phyloP scores from a whole-genome alignment of 192 early-diverging fungal species.

The Podila verticillata region DNA sequence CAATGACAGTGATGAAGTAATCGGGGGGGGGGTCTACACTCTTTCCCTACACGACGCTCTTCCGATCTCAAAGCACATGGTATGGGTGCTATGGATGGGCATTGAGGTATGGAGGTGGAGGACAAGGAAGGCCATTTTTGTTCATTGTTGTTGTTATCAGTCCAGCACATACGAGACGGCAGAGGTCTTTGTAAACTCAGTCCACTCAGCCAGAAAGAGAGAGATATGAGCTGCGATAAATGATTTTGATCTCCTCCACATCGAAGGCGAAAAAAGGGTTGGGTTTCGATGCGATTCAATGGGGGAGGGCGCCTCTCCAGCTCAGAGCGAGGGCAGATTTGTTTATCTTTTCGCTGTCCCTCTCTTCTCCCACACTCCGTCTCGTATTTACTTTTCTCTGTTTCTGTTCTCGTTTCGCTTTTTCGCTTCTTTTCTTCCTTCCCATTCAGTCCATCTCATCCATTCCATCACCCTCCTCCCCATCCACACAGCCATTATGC shows the following conservation, averaged over 20 bases:
- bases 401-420: not conserved
- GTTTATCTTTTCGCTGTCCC: not conserved
- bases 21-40: too few species aligned
- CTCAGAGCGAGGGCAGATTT: not conserved
- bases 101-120: too few species aligned
- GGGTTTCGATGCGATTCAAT: too few species aligned
- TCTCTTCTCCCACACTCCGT: slow-evolving; percentile 31
- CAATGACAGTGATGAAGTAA: too few species aligned
- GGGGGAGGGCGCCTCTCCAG: not conserved
- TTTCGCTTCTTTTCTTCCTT: slow-evolving; percentile 2
- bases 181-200: too few species aligned
- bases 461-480: not conserved
- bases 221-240: slow-evolving; percentile 1
- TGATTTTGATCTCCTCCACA: slow-evolving; percentile 7
- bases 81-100: too few species aligned
- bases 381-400: too few species aligned
- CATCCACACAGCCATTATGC: slow-evolving; percentile 16
- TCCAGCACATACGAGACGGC: too few species aligned
- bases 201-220: not conserved
- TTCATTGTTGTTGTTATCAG: too few species aligned
- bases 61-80: too few species aligned
- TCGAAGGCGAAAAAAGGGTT: slow-evolving; percentile 12
- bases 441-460: not conserved
- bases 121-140: too few species aligned
- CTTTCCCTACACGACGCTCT: too few species aligned